These are phyloP conservation scores for Stenogyne calaminthoides DNA, from an alignment of 305 asterid genomes.

Conservation along the genomic window DNA sequence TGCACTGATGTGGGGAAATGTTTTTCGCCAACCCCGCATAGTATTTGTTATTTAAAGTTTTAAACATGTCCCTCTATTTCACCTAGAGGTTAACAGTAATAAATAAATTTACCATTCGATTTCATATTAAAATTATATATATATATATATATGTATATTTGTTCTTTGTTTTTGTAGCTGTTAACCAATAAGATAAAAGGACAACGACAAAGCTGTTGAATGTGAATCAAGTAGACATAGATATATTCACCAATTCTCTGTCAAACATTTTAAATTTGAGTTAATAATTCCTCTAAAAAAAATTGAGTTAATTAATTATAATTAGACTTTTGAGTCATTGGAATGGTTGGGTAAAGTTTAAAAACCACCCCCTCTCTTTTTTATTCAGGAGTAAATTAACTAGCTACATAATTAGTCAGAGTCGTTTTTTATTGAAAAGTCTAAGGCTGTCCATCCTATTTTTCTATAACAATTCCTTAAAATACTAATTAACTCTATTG, in stretches of 20 bases:
- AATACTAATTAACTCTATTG: background rate
- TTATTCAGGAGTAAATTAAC: background rate
- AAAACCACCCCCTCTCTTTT: background rate
- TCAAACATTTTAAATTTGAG: background rate
- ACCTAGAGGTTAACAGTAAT: no score
- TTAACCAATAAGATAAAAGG: background rate
- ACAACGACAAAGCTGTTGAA: background rate
- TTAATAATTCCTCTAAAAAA: background rate
- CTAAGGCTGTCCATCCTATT: background rate
- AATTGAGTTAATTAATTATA: background rate
- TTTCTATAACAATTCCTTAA: background rate
- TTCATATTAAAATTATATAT: no score
- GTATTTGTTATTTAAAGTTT: no score
- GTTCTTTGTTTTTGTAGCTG: no score
- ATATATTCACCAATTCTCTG: background rate
- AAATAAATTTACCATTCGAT: no score
- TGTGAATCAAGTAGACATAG: background rate
- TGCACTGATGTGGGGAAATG: no score
- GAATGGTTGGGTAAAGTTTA: background rate
- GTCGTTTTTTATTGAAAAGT: slow-evolving; percentile 12
- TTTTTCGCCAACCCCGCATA: no score
- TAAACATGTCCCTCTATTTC: no score
- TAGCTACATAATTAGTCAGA: background rate
- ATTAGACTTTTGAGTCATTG: background rate
- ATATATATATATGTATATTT: no score